These are phyloP conservation scores for Thecaphora frezii DNA, from an alignment of 1,284 basidiomycete species.

Conservation along the genomic window DNA sequence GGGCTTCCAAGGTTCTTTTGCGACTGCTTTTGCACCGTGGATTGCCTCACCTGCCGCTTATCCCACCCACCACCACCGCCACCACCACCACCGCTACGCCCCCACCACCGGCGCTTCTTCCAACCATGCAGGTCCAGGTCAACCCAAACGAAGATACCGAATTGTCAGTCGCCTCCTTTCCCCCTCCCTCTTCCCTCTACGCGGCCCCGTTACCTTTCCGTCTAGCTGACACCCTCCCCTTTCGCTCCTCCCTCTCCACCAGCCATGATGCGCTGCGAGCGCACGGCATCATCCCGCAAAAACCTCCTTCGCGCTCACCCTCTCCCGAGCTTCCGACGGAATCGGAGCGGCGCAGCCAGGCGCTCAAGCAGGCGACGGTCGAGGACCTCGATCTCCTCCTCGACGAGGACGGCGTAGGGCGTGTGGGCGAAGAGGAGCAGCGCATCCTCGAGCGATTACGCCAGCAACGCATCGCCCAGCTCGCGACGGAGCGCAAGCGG, in stretches of 20 bases:
- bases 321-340: slow-evolving; percentile 49
- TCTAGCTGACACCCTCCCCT: background rate
- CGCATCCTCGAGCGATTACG: slow-evolving; percentile 73
- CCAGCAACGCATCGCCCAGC: slow-evolving; percentile 70
- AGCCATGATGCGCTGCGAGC: slow-evolving; percentile 55
- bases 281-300: slow-evolving; percentile 55
- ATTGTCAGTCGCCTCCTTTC: slow-evolving; percentile 38
- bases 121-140: slow-evolving; percentile 40
- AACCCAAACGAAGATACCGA: slow-evolving; percentile 52
- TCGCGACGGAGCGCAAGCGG: slow-evolving; percentile 67
- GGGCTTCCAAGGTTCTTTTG: too few species aligned
- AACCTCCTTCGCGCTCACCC: slow-evolving; percentile 52
- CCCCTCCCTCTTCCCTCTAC: too few species aligned
- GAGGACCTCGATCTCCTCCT: slow-evolving; percentile 44
- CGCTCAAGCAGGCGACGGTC: slow-evolving; percentile 43
- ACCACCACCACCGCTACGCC: background rate
- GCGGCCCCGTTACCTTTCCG: too few species aligned
- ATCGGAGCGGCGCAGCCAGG: slow-evolving; percentile 22
- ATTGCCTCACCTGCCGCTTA: too few species aligned
- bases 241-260: background rate
- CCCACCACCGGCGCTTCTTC: background rate
- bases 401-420: slow-evolving; percentile 20
- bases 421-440: slow-evolving; percentile 66
- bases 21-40: too few species aligned
- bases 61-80: background rate